phyloP scores from a whole-genome alignment of 129 eudicot genomes.

The Smallanthus sonchifolius region DNA sequence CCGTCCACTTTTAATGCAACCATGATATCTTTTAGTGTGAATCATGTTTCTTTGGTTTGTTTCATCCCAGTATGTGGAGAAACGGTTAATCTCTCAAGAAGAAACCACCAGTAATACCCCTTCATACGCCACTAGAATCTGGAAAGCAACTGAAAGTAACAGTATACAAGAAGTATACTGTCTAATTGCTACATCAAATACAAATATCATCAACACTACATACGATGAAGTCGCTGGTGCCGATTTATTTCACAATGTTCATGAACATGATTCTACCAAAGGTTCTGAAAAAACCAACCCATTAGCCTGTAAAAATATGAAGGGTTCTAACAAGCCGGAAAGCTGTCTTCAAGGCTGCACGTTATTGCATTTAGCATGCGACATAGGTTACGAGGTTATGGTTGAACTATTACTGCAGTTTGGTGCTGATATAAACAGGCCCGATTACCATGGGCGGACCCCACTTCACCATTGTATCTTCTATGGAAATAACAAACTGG shows the following conservation, averaged over 20 bases:
- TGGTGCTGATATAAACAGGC: conserved; percentile 79
- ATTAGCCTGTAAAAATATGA: conserved; percentile 38
- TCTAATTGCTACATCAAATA: conserved; percentile 45
- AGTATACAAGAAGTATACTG: conserved; percentile 68
- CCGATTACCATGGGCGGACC: conserved; percentile 82
- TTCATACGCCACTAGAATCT: conserved; percentile 50
- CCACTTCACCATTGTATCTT: conserved; percentile 86
- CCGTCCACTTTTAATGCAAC: background rate
- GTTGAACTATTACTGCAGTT: conserved; percentile 80
- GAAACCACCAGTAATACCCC: conserved; percentile 23
- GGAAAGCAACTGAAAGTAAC: conserved; percentile 76
- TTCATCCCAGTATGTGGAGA: conserved; percentile 63
- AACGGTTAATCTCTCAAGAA: conserved; percentile 51
- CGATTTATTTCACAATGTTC: conserved; percentile 27
- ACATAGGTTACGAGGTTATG: conserved; percentile 60
- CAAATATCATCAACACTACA: conserved; percentile 57
- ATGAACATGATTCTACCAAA: conserved; percentile 27
- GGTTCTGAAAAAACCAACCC: conserved; percentile 38
- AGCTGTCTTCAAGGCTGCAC: conserved; percentile 74
- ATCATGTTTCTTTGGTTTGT: conserved; percentile 13
- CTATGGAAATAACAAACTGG: conserved; percentile 56
- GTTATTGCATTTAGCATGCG: conserved; percentile 76
- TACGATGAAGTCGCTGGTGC: conserved; percentile 59
- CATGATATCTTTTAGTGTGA: background rate
- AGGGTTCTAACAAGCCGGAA: conserved; percentile 44